Evolutionary conservation across 441 rosid species (phyloP), one percentile per base, ranked within the genome.

Genomic region (Iberis amara): DNA sequence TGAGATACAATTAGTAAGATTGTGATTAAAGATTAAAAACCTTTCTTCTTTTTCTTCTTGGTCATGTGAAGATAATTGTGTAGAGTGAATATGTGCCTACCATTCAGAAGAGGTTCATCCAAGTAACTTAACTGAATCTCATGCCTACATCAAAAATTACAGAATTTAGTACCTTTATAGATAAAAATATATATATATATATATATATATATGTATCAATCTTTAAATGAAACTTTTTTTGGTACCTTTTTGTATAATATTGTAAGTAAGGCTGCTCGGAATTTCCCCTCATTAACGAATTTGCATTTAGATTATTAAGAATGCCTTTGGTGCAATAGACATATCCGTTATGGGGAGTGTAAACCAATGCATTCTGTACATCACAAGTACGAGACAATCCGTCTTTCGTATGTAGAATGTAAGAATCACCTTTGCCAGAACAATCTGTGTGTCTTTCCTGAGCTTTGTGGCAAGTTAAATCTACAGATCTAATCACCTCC

Each of bases 341-440:
- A 0, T 18, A 44, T 40, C 79, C 86, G 45, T 75, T 92, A 53
- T 92, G 96, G 3, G 98, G 96, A 1, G 97, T 84, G 70, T 21
- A 77, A 9, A 86, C 86, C 68, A 92, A 55, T 23, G 92, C 84
- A 64, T 86, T 68, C 52, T 65, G 62, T 47, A 83, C 61, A 51
- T 39, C 37, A 69, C 96, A 83, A n/a, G 66, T 39, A 72, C 86
- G 82, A 33, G 72, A 56, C 1, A 11, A 59, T 39, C 89, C 91
- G 24, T 55, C 71, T 74, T 73, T 76, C 28, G 89, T 75, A 40
- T 66, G 75, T 11, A 87, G 36, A 56, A 46, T 9, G 57, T 56
- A 48, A 57, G 64, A 70, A 71, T 42, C 56, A 26, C 45, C 68
- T 23, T 55, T 43, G 47, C 45, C n/a, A 52, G 76, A 57, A 61